These are phyloP conservation scores for Colletotrichum sojae DNA, from an alignment of 2,329 filamentous ascomycete species.

Conservation along the genomic window DNA sequence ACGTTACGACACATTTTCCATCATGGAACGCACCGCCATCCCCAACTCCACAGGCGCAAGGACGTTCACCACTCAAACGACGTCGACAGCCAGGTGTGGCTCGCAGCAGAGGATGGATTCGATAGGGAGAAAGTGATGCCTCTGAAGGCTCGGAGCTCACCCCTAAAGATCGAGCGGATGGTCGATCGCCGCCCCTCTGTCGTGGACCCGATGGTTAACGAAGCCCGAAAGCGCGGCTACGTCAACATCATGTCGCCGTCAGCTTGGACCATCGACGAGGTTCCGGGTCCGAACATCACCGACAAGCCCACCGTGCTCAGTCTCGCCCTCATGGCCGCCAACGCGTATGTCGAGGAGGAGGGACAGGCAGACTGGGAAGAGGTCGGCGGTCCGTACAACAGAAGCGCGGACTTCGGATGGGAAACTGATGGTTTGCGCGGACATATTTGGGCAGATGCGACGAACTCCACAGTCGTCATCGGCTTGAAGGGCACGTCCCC, in stretches of 20 bases:
- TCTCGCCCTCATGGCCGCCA: constrained; percentile 88
- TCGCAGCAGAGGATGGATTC: constrained; percentile 72
- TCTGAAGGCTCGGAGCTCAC: constrained; percentile 74
- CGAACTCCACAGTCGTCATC: constrained; percentile 89
- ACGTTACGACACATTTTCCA: constrained; percentile 92
- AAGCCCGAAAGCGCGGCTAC: constrained; percentile 77
- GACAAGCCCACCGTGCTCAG: constrained; percentile 88
- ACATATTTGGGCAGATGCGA: constrained; percentile 91
- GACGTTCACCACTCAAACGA: constrained; percentile 73
- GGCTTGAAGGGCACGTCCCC: constrained; percentile 92
- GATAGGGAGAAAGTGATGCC: constrained; percentile 64
- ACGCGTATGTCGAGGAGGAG: constrained; percentile 87
- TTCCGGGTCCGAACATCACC: constrained; percentile 84
- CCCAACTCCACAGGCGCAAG: constrained; percentile 80
- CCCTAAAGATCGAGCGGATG: constrained; percentile 83
- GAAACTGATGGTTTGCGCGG: constrained; percentile 89
- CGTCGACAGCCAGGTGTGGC: constrained; percentile 69
- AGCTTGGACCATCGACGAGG: constrained; percentile 86
- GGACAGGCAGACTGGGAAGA: constrained; percentile 86
- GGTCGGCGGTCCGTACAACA: constrained; percentile 84
- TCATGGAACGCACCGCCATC: constrained; percentile 86
- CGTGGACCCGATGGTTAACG: constrained; percentile 83
- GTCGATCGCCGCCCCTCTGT: constrained; percentile 81
- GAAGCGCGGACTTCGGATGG: constrained; percentile 93
- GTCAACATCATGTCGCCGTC: constrained; percentile 77